Base-by-base conservation (phyloP, 169 alveolate species). In the Theileria parva region DNA sequence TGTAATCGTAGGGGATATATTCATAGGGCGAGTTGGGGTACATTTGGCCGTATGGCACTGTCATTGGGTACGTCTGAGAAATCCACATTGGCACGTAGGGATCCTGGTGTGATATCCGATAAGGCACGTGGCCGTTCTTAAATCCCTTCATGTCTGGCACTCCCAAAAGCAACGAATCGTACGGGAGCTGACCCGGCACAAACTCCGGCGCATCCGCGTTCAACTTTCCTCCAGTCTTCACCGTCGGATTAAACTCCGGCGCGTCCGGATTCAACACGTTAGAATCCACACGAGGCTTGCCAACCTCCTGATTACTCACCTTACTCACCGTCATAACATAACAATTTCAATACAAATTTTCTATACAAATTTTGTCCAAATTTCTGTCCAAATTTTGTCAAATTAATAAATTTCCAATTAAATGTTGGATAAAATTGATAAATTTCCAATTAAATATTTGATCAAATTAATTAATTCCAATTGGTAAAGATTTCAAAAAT, bases 121-220 rank as follows among this genome's bases (percentile, higher is more conserved):
- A 80, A 23, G 78, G 67, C 44, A 70, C 37, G 17, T 57, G 78
- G 0, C 80, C 88, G 30, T 70, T 76, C 44, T 70, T 80, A 53
- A 55, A 50, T 77, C 67, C 80, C 37, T 74, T 74, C 28, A 70
- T 70, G 27, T 80, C 87, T 15, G 76, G 77, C 19, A 67, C 81
- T 3, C 74, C 57, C 11, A 81, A 69, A 17, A 81, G 32, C 8
- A 73, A 65, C 25, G 79, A 73, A 37, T 81, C 88, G 70, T n/a
- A 81, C 21, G 71, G 77, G 11, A 77, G 71, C 48, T 84, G 86
- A 28, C 90, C 86, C 2, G 90, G 90, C 23, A 84, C 79, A 69
- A 84, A 84, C 73, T 84, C 90, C 0, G 90, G 90, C 15, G 90
- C 90, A 50, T 84, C 81, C 21, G 86, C 86, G 23, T 84, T 84